A percentile compares a stretch with the other conserved stretches of the same genome.
phyloP scores from a whole-genome alignment of 257 asterid species.

The Nicotiana benthamiana region DNA sequence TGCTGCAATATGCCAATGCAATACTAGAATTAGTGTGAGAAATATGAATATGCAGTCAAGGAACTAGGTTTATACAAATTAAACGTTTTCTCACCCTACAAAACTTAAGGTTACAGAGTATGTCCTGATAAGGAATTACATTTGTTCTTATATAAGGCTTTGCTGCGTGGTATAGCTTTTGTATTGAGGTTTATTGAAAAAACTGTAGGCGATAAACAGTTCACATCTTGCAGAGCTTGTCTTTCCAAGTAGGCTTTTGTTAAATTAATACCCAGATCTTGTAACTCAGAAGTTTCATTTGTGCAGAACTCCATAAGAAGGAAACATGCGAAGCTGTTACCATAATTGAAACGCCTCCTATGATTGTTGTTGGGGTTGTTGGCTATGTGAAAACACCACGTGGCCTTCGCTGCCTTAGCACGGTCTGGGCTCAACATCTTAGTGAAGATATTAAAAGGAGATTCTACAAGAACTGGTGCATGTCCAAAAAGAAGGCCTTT shows the following conservation, averaged over 20 bases:
- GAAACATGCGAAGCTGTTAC: constrained; percentile 89
- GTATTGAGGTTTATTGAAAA: background rate
- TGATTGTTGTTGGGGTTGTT: constrained; percentile 74
- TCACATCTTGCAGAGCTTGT: background rate
- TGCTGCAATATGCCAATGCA: background rate
- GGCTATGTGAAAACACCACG: constrained; percentile 77
- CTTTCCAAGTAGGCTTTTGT: background rate
- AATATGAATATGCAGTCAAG: background rate
- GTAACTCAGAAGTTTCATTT: background rate
- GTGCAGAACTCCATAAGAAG: constrained; percentile 71
- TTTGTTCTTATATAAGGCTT: background rate
- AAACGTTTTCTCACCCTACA: background rate
- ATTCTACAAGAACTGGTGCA: constrained; percentile 74
- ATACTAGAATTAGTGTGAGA: background rate
- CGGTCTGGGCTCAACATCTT: constrained; percentile 83
- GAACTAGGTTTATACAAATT: background rate
- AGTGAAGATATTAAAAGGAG: constrained; percentile 70
- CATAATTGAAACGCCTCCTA: constrained; percentile 69
- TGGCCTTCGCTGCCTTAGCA: constrained; percentile 61
- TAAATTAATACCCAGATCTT: background rate
- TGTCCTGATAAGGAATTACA: background rate
- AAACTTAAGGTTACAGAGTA: background rate
- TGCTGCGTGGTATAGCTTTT: background rate
- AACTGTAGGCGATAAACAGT: background rate
- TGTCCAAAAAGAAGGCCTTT: constrained; percentile 69